Evolutionary conservation across 805 yeast genomes (phyloP).

Genomic region (Millerago galiae): DNA sequence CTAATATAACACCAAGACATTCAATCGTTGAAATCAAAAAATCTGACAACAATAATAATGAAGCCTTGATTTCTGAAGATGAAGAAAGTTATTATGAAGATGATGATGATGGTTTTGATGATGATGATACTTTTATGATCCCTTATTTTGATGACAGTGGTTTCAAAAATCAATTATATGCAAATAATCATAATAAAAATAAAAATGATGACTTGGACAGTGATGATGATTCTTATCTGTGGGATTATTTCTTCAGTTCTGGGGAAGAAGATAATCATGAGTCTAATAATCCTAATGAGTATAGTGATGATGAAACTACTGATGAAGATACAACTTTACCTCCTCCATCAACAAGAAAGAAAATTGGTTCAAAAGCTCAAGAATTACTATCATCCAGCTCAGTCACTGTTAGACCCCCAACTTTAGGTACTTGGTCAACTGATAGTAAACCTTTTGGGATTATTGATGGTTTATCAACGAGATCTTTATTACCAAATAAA

Average conservation of each 20-base stretch:
- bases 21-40: constrained; percentile 31
- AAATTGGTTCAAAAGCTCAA: constrained; percentile 73
- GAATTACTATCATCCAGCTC: constrained; percentile 87
- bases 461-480: constrained; percentile 88
- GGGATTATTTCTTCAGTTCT: constrained; percentile 66
- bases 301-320: constrained; percentile 77
- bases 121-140: constrained; percentile 25
- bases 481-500: constrained; percentile 57
- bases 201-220: constrained; percentile 16
- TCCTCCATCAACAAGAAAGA: constrained; percentile 50
- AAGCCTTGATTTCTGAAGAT: constrained; percentile 28
- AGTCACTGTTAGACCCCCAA: constrained; percentile 84
- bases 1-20: constrained; percentile 27
- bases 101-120: constrained; percentile 20
- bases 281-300: constrained; percentile 10
- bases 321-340: constrained; percentile 90
- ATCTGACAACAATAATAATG: constrained; percentile 36
- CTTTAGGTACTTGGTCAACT: constrained; percentile 87
- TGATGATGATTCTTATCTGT: constrained; percentile 60
- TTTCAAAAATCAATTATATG: constrained; percentile 15
- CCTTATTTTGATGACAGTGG: constrained; percentile 37
- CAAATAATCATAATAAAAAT: constrained; percentile 8
- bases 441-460: constrained; percentile 84
- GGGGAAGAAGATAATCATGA: constrained; percentile 26
- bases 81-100: constrained; percentile 22